A percentile compares a stretch with the other conserved stretches of the same genome.
Evolutionary conservation across 2,329 filamentous ascomycete genomes (phyloP).

Genomic region (Fusarium sacchari): DNA sequence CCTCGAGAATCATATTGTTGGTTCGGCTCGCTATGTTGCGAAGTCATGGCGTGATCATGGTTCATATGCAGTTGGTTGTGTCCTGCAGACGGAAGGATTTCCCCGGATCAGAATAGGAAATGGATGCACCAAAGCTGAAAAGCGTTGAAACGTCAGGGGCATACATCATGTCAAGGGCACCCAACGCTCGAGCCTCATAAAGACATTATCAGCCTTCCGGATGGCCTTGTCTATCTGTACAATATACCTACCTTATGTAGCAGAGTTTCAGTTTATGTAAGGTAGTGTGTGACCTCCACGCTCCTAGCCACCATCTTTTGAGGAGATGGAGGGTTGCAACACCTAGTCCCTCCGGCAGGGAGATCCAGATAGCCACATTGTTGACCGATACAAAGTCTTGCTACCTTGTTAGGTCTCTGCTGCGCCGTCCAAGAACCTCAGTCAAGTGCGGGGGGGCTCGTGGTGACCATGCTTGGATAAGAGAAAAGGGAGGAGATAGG

Average conservation of each 20-base stretch:
- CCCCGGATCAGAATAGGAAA: conserved; percentile 20
- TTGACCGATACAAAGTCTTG: conserved; percentile 12
- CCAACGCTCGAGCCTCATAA: neutral
- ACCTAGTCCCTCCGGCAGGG: neutral
- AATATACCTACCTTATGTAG: too few relatives aligned
- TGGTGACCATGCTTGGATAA: neutral
- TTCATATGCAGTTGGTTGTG: conserved; percentile 29
- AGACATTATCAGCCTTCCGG: neutral
- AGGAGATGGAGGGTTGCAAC: conserved; percentile 10
- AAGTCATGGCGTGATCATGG: neutral
- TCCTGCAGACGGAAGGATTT: conserved; percentile 24
- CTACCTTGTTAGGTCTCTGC: conserved; percentile 4
- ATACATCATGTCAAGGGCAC: neutral
- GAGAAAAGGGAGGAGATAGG: neutral
- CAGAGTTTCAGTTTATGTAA: conserved; percentile 27
- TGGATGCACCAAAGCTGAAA: conserved; percentile 20
- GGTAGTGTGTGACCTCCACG: conserved; percentile 15
- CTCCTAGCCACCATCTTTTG: conserved; percentile 15
- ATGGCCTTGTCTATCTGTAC: neutral
- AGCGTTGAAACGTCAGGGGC: conserved; percentile 3
- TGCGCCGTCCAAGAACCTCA: conserved; percentile 16
- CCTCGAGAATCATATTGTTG: conserved; percentile 8
- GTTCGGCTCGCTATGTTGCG: neutral
- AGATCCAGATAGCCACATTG: conserved; percentile 21
- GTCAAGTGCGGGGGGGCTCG: conserved; percentile 14